phyloP scores from a whole-genome alignment of 164 flowering plant species.

The Malania oleifera region DNA sequence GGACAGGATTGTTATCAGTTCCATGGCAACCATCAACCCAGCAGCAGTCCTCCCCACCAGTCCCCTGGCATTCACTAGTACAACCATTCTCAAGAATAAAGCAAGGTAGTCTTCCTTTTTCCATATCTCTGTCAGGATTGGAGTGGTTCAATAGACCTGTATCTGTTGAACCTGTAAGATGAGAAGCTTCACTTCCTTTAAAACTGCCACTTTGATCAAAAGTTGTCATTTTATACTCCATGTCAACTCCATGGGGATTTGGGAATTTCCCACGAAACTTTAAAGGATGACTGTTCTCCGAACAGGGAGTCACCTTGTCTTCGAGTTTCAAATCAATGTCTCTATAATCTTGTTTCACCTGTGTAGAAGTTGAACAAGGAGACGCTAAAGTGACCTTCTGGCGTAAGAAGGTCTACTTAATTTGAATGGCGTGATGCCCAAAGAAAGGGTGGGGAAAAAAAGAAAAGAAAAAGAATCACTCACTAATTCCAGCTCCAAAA shows the following conservation, averaged over 20 bases:
- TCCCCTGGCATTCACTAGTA: conserved; percentile 12
- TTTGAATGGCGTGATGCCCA: no score
- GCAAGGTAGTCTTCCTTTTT: conserved; percentile 4
- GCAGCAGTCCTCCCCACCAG: conserved; percentile 15
- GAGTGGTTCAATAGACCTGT: conserved; percentile 3
- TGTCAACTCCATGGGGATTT: conserved; percentile 9
- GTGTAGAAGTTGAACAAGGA: conserved; percentile 13
- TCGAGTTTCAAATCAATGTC: conserved; percentile 11
- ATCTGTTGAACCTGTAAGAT: conserved; percentile 17
- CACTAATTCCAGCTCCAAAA: no score
- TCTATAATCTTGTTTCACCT: conserved; percentile 13
- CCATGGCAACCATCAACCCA: conserved; percentile 22
- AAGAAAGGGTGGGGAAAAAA: background rate
- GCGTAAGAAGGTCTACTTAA: conserved; percentile 45
- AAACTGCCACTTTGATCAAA: conserved; percentile 11
- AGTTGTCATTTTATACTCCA: conserved; percentile 14
- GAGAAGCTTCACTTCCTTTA: conserved; percentile 21
- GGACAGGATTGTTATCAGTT: conserved; percentile 11
- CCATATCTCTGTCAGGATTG: conserved; percentile 15
- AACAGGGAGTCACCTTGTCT: conserved; percentile 7
- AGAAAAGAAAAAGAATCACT: background rate
- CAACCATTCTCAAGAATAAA: conserved; percentile 13
- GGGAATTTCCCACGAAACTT: conserved; percentile 12
- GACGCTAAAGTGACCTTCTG: conserved; percentile 44
- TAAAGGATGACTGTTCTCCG: conserved; percentile 14